Base-by-base conservation (phyloP, 2,329 filamentous ascomycete species). In the Teratosphaeria destructans region DNA sequence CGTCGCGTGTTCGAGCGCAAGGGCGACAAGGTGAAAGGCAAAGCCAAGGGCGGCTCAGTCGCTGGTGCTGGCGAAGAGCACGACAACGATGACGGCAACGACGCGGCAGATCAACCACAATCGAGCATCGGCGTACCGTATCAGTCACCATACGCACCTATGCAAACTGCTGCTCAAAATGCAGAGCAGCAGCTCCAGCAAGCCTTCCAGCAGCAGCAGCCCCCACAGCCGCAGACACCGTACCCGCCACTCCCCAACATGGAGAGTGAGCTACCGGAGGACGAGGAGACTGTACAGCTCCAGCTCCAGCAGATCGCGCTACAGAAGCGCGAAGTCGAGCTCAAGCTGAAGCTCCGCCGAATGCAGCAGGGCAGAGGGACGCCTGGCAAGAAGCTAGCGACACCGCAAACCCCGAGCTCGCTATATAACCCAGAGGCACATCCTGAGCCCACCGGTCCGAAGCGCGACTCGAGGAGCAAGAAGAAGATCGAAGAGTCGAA, bases 401-500 rank as follows among this genome's bases (percentile, higher is more conserved):
- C 58, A 26, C 62, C 59, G 11, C 27, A 47, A 35, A 57, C 63
- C 2, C 60, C 68, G 5, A 62, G 57, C 56, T 57, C 62, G 3
- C 62, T 68, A 35, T 69, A 65, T 62, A 64, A 70, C 55, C 65
- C 68, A 10, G 57, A 63, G 29, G 55, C 65, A 43, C 47, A 61
- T 43, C 29, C 39, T 26, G 61, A 59, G 19, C 66, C 68, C 12
- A 64, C 62, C 11, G 64, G 61, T 37, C 67, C 67, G 7, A 72
- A 72, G 59, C 66, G 71, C 16, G 71, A 73, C 59, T 72, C 70
- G 27, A 64, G 71, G 47, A 72, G 69, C 61, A 73, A 73, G 63
- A 73, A 72, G 63, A 73, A 73, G 64, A 72, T 72, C 47, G 70
- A 73, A 54, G 70, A 73, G 57, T 71, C 71, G 2, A 72, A 69